phyloP scores from a whole-genome alignment of 139 green algal genomes.

The Zygnema cylindricum region DNA sequence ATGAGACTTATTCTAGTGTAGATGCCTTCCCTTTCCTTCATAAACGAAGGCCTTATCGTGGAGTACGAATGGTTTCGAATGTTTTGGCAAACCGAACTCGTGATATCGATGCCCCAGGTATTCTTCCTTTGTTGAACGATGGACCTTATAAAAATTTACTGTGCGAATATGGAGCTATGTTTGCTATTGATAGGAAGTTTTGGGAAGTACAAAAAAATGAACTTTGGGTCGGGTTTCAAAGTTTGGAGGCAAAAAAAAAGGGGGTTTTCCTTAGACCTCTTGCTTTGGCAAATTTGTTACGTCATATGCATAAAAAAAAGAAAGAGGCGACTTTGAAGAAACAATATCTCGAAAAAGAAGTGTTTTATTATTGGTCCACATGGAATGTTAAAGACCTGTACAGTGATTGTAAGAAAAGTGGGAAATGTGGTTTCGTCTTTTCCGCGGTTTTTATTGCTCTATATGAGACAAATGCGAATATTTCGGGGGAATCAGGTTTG shows the following conservation, averaged over 20 bases:
- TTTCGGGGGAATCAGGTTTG: not conserved
- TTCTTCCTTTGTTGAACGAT: not conserved
- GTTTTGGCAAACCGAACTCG: not conserved
- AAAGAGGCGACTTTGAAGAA: not conserved
- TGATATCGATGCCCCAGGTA: not conserved
- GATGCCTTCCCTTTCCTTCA: not conserved
- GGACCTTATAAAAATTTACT: not conserved
- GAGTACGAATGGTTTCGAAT: not conserved
- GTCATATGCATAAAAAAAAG: too few species aligned
- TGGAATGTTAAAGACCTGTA: not conserved
- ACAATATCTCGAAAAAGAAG: not conserved
- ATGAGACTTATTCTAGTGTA: not conserved
- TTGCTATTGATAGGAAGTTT: not conserved
- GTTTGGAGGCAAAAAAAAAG: not conserved
- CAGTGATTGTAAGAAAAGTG: not conserved
- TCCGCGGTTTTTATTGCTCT: not conserved
- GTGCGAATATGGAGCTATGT: conserved; percentile 3
- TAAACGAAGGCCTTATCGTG: not conserved
- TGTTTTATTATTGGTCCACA: not conserved
- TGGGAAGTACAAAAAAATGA: not conserved
- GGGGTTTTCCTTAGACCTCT: not conserved
- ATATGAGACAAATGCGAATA: not conserved
- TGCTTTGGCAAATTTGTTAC: not conserved
- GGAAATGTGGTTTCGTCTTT: not conserved
- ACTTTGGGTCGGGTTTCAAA: not conserved